These are phyloP conservation scores for Lentinus tigrinus DNA, from an alignment of 768 basidiomycete genomes.

Conservation along the genomic window DNA sequence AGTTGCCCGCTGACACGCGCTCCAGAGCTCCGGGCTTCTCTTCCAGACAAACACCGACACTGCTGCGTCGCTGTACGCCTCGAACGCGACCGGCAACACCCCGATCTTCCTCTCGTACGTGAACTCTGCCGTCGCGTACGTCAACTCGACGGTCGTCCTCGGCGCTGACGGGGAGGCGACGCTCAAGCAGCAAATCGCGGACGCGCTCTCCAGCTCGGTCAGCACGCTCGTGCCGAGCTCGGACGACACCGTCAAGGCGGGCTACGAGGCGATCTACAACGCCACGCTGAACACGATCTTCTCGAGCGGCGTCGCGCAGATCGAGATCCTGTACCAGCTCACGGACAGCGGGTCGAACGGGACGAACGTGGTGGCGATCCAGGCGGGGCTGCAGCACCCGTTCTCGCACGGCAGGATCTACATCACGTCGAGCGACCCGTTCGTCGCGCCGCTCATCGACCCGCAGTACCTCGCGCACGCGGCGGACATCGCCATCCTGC, in stretches of 20 bases:
- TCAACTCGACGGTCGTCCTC: slow-evolving; percentile 50
- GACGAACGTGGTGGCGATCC: slow-evolving; percentile 49
- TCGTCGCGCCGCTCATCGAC: slow-evolving; percentile 61
- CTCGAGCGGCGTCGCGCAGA: slow-evolving; percentile 43
- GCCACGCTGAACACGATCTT: slow-evolving; percentile 40
- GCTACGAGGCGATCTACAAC: slow-evolving; percentile 57
- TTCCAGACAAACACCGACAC: slow-evolving; percentile 40
- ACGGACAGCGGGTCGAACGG: slow-evolving; percentile 39
- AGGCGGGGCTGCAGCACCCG: slow-evolving; percentile 67
- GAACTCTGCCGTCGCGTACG: slow-evolving; percentile 64
- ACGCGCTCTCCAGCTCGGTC: slow-evolving; percentile 31
- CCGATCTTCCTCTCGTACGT: slow-evolving; percentile 50
- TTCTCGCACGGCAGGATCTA: slow-evolving; percentile 63
- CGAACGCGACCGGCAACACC: slow-evolving; percentile 25
- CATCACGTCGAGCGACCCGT: slow-evolving; percentile 58
- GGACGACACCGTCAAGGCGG: slow-evolving; percentile 45
- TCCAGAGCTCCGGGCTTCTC: slow-evolving; percentile 35
- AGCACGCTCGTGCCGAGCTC: slow-evolving; percentile 43
- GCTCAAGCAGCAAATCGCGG: slow-evolving; percentile 34
- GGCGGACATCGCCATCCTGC: slow-evolving; percentile 48
- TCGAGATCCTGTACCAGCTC: slow-evolving; percentile 54
- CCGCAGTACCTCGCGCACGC: slow-evolving; percentile 62
- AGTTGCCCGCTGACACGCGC: not conserved
- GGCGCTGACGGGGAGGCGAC: slow-evolving; percentile 31
- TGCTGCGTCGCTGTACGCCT: slow-evolving; percentile 33